These are phyloP conservation scores for Picea mariana DNA, from an alignment of 83 land plant species.

Conservation along the genomic window DNA sequence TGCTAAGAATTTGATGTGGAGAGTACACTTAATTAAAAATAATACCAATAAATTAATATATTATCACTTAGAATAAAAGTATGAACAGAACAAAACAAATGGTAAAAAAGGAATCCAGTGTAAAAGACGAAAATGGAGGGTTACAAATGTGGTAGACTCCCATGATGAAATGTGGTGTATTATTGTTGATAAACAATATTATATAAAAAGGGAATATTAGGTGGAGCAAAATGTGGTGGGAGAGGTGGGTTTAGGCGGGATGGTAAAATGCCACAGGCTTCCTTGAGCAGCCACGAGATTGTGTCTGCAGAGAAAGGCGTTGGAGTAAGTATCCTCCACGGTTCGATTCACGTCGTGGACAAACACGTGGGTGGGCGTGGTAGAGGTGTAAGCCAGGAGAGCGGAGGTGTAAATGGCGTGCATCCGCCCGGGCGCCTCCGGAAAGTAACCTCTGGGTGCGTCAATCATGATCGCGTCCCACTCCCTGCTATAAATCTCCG, in stretches of 20 bases:
- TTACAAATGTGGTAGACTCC: no score
- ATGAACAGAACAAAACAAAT: no score
- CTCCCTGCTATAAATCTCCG: slow-evolving; percentile 32
- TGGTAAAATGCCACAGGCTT: slow-evolving; percentile 65
- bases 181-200: no score
- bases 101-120: no score
- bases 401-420: slow-evolving; percentile 60
- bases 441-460: slow-evolving; percentile 62
- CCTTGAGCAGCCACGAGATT: slow-evolving; percentile 68
- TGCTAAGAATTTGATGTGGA: no score
- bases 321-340: slow-evolving; percentile 65
- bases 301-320: slow-evolving; percentile 73
- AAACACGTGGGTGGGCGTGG: slow-evolving; percentile 48
- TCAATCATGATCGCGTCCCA: slow-evolving; percentile 85
- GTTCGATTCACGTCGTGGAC: slow-evolving; percentile 78
- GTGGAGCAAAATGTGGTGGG: background rate
- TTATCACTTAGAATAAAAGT: no score
- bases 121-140: no score
- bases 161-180: no score
- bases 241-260: slow-evolving; percentile 20
- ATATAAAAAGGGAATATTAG: no score
- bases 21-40: no score
- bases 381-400: slow-evolving; percentile 47
- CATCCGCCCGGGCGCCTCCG: slow-evolving; percentile 75
- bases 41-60: no score